Conservation (phyloP, 192 early-diverging fungal genomes). For the Coemansia sp. region DNA sequence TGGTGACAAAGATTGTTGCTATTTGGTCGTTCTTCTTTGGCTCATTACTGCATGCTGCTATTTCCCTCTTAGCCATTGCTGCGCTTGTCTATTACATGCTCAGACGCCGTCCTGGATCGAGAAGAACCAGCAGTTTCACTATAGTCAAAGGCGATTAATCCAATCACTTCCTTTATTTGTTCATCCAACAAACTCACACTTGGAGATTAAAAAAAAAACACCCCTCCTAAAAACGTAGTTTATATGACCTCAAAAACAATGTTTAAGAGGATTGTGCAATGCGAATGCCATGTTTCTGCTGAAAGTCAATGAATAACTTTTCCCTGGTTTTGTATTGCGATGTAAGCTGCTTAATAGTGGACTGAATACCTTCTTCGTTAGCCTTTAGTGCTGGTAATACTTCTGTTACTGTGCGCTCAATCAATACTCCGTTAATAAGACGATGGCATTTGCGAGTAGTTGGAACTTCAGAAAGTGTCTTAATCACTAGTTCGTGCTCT, state of each 20-base stretch:
- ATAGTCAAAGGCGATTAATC: constrained; percentile 49
- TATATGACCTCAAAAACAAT: not conserved
- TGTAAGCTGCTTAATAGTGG: constrained; percentile 73
- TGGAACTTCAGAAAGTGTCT: constrained; percentile 83
- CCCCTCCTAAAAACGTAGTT: no score
- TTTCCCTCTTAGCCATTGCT: constrained; percentile 16
- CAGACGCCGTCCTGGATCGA: constrained; percentile 12
- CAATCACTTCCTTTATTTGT: not conserved
- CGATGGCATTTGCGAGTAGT: constrained; percentile 88
- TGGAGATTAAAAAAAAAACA: no score
- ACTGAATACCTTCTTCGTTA: constrained; percentile 81
- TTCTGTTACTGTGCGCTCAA: constrained; percentile 90
- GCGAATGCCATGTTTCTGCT: constrained; percentile 88
- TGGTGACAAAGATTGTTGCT: constrained; percentile 7
- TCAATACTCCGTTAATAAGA: constrained; percentile 89
- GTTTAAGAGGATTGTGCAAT: constrained; percentile 37
- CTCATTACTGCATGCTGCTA: constrained; percentile 21
- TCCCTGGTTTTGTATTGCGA: constrained; percentile 86
- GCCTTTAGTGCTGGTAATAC: constrained; percentile 84
- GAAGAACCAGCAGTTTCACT: constrained; percentile 9
- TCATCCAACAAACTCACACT: not conserved
- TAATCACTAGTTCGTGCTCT: constrained; percentile 86
- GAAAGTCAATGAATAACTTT: constrained; percentile 81
- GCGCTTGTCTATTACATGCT: constrained; percentile 21
- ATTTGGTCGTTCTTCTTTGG: constrained; percentile 31